These are phyloP conservation scores for Trichoderma sp. DNA, from an alignment of 2,329 filamentous ascomycete species.

Conservation along the genomic window DNA sequence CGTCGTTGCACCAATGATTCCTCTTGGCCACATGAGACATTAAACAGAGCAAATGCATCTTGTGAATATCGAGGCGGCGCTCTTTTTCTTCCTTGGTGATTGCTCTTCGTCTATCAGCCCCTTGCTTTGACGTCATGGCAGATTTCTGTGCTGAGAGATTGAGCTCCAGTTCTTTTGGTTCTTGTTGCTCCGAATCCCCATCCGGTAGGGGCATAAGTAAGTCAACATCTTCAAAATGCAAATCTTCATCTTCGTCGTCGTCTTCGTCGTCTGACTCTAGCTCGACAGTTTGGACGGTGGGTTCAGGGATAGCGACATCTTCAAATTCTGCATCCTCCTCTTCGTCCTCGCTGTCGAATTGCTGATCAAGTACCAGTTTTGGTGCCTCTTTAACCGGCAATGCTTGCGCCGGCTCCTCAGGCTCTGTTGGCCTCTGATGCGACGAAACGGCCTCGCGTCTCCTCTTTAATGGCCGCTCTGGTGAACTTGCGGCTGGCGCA, in stretches of 20 bases:
- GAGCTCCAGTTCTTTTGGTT: conserved; percentile 44
- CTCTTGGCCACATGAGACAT: conserved; percentile 72
- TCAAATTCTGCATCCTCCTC: conserved; percentile 49
- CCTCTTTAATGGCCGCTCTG: conserved; percentile 42
- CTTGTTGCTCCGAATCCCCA: conserved; percentile 24
- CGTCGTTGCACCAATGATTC: conserved; percentile 87
- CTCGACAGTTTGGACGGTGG: conserved; percentile 51
- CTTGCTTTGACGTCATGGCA: conserved; percentile 31
- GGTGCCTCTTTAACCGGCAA: neutral
- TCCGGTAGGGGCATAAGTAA: conserved; percentile 35
- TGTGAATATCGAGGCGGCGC: conserved; percentile 73
- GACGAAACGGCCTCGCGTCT: conserved; percentile 28
- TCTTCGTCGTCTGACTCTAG: conserved; percentile 45
- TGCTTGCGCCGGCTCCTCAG: neutral
- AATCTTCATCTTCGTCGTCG: conserved; percentile 40
- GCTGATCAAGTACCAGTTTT: neutral
- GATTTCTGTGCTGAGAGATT: conserved; percentile 49
- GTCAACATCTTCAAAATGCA: conserved; percentile 49
- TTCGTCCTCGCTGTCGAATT: conserved; percentile 33
- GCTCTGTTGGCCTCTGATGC: neutral
- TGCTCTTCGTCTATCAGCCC: conserved; percentile 46
- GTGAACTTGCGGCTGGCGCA: conserved; percentile 24
- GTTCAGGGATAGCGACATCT: conserved; percentile 46
- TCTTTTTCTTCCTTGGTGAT: conserved; percentile 53
- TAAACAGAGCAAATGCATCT: conserved; percentile 78